Base-by-base conservation (phyloP, 805 yeast genomes). In the Metschnikowia anglica region DNA sequence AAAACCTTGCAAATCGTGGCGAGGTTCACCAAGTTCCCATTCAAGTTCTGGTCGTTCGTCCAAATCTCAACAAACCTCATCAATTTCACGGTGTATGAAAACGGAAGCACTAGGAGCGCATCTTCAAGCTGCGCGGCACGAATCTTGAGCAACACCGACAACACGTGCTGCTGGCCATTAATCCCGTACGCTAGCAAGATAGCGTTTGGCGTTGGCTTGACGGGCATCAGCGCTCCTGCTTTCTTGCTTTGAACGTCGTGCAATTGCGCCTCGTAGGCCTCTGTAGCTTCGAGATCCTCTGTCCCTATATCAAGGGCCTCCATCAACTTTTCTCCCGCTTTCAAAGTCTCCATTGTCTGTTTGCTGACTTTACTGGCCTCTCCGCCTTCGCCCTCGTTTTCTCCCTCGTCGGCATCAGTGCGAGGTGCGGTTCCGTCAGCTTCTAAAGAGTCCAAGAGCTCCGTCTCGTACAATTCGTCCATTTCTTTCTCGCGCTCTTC, bases 401-500 rank as follows among this genome's bases (percentile, higher is more conserved):
- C 66, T 21, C 58, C 69, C 8, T 61, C 70, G 17, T 44, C 57
- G 7, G 34, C 44, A 3, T 55, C 66, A 35, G 36, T 31, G 24
- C 25, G 11, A 56, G 52, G 65, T 60, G 19, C 66, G 11, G 31
- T 44, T n/a, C 34, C 47, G 12, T 70, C 81, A 29, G 74, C 79
- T 56, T 88, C 96, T 33, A 88, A 65, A 4, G 90, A 80, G 12
- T 77, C 80, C 38, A 89, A 71, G 34, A 93, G 69, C 6, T 84
- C 85, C n/a, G 79, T 75, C 60, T 93, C 98, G 59, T 90, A 88
- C 43, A 83, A 68, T 62, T 90, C 96, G 61, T 93, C 99, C 78
- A 89, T 73, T 63, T 93, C 99, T 63, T 85, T 87, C 61, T 93
- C 99, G 45, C 93, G 76, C 68, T 93, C 99, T 72, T 93, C 99